A percentile compares a stretch with the other conserved stretches of the same genome.
Evolutionary conservation across 169 alveolate species (phyloP).

Genomic region (Cryptosporidium viatorum): DNA sequence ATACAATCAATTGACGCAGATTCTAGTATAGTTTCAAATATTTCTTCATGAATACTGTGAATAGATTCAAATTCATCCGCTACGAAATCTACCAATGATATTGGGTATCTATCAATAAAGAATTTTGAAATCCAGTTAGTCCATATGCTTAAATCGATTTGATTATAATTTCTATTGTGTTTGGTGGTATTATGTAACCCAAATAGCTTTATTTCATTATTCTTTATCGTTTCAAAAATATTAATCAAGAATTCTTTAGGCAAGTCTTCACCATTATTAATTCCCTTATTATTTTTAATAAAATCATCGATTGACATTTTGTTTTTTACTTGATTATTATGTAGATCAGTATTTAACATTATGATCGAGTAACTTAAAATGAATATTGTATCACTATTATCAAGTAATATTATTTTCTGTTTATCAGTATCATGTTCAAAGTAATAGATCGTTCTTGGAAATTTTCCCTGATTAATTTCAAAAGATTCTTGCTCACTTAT

Average conservation of each 20-base stretch:
- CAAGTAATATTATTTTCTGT: conserved; percentile 78
- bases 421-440: conserved; percentile 70
- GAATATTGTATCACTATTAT: conserved; percentile 87
- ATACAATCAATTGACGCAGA: conserved; percentile 24
- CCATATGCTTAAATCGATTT: conserved; percentile 12
- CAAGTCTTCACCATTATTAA: conserved; percentile 88
- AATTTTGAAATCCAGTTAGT: conserved; percentile 20
- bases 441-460: conserved; percentile 61
- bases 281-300: conserved; percentile 89
- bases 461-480: neutral
- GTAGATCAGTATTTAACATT: conserved; percentile 92
- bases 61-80: neutral
- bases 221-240: conserved; percentile 81
- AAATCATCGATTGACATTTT: conserved; percentile 89
- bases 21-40: conserved; percentile 10
- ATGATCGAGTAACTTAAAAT: conserved; percentile 89
- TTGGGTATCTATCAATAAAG: conserved; percentile 6
- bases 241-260: conserved; percentile 82
- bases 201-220: conserved; percentile 70
- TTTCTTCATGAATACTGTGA: conserved; percentile 3
- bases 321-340: conserved; percentile 88
- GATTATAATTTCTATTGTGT: neutral
- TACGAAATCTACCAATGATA: neutral
- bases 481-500: neutral
- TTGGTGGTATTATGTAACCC: neutral